phyloP scores from a whole-genome alignment of 129 eudicot species.

The Pseudognaphalium luteoalbum region DNA sequence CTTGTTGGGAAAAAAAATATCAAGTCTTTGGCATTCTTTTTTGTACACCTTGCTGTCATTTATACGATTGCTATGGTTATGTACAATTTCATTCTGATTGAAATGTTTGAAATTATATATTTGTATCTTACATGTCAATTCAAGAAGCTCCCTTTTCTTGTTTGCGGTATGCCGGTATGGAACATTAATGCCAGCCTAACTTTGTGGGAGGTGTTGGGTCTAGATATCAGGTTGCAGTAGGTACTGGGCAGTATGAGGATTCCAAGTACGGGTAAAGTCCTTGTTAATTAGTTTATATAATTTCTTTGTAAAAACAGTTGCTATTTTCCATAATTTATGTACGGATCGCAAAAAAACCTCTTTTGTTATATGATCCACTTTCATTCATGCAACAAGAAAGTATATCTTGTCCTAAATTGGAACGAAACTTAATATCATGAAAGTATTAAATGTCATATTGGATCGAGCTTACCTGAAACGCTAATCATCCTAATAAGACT shows the following conservation, averaged over 20 bases:
- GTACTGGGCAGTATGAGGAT: conserved; percentile 72
- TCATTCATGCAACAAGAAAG: conserved; percentile 7
- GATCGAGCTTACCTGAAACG: too few relatives aligned
- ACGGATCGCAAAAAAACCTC: neutral
- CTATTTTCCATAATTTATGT: neutral
- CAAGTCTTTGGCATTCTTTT: too few relatives aligned
- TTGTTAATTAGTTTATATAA: neutral
- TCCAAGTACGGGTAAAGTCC: conserved; percentile 66
- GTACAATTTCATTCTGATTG: neutral
- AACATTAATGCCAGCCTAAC: neutral
- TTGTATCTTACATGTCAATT: neutral
- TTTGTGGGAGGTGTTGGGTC: conserved; percentile 47
- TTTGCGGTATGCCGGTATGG: neutral
- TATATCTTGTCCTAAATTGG: neutral
- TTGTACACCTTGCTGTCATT: neutral
- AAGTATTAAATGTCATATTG: neutral
- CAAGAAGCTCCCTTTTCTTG: neutral
- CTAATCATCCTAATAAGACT: too few relatives aligned
- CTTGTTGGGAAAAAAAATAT: neutral
- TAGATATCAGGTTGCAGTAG: conserved; percentile 69
- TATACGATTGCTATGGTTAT: neutral
- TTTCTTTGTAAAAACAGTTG: neutral
- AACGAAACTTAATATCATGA: conserved; percentile 5
- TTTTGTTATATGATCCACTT: neutral
- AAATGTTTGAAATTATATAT: neutral